Conservation (phyloP, 495 filamentous ascomycete genomes). For the Talaromyces adpressus region DNA sequence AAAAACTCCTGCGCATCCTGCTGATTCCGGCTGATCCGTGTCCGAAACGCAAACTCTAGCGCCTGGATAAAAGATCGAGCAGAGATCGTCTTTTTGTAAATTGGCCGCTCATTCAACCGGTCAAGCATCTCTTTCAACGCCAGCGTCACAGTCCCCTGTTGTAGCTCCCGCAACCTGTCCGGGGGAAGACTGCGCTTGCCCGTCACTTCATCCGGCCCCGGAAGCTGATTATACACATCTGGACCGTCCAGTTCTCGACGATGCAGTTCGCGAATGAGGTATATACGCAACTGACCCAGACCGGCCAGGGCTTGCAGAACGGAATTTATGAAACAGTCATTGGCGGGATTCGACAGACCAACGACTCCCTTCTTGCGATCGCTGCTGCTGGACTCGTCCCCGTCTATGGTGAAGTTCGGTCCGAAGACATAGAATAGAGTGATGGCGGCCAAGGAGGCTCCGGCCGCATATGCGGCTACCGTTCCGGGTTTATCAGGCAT, state of each 20-base stretch:
- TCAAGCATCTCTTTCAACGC: slow-evolving; percentile 91
- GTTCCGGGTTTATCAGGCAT: slow-evolving; percentile 88
- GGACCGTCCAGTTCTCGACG: slow-evolving; percentile 69
- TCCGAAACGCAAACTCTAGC: slow-evolving; percentile 78
- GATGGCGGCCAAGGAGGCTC: slow-evolving; percentile 91
- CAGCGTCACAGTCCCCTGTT: slow-evolving; percentile 73
- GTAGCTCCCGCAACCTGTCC: slow-evolving; percentile 66
- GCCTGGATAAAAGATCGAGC: slow-evolving; percentile 70
- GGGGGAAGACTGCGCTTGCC: slow-evolving; percentile 32
- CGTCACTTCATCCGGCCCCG: slow-evolving; percentile 36
- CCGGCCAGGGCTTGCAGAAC: slow-evolving; percentile 93
- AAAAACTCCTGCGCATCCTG: slow-evolving; percentile 99
- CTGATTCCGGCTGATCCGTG: slow-evolving; percentile 85
- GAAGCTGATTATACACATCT: slow-evolving; percentile 57
- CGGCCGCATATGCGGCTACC: slow-evolving; percentile 88
- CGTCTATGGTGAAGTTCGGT: slow-evolving; percentile 89
- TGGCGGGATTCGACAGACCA: slow-evolving; percentile 83
- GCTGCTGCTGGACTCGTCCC: slow-evolving; percentile 54
- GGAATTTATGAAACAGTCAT: slow-evolving; percentile 99
- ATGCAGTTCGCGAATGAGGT: slow-evolving; percentile 83
- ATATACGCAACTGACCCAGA: slow-evolving; percentile 81
- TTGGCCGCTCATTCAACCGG: slow-evolving; percentile 85
- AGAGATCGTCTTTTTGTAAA: slow-evolving; percentile 90
- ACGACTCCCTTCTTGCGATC: slow-evolving; percentile 82
- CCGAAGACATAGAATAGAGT: slow-evolving; percentile 95